Conservation (phyloP, 2,329 filamentous ascomycete species). For the Hyphodiscus sp. region DNA sequence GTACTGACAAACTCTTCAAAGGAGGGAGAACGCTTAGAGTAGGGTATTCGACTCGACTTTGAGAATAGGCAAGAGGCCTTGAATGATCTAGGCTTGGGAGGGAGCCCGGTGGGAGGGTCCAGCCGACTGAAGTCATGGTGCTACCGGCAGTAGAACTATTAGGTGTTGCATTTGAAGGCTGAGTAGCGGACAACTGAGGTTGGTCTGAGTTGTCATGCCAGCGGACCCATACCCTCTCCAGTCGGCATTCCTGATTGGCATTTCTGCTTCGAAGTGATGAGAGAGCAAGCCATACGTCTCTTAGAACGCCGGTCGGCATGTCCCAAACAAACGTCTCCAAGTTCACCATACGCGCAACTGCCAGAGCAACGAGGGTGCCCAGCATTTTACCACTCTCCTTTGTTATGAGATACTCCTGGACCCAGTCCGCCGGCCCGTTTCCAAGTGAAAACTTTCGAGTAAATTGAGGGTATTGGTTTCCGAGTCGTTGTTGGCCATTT, state of each 20-base stretch:
- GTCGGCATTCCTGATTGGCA: slow-evolving; percentile 54
- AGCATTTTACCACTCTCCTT: slow-evolving; percentile 86
- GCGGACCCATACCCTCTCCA: slow-evolving; percentile 72
- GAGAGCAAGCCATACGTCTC: slow-evolving; percentile 75
- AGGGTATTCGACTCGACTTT: slow-evolving; percentile 64
- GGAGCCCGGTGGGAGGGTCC: slow-evolving; percentile 27
- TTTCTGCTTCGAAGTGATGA: slow-evolving; percentile 56
- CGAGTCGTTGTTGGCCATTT: slow-evolving; percentile 41
- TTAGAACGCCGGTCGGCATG: slow-evolving; percentile 77
- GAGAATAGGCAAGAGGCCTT: slow-evolving; percentile 37
- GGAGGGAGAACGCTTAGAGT: slow-evolving; percentile 73
- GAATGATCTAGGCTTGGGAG: slow-evolving; percentile 15
- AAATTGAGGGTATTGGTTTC: slow-evolving; percentile 72
- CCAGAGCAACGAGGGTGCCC: slow-evolving; percentile 72
- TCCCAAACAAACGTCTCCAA: slow-evolving; percentile 82
- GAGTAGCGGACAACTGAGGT: slow-evolving; percentile 20
- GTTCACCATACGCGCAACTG: slow-evolving; percentile 74
- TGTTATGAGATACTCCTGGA: slow-evolving; percentile 72
- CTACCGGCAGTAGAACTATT: slow-evolving; percentile 29
- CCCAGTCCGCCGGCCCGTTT: slow-evolving; percentile 74
- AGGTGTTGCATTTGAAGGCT: slow-evolving; percentile 14
- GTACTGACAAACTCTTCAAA: slow-evolving; percentile 66
- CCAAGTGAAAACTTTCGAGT: slow-evolving; percentile 77
- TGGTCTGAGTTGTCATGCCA: slow-evolving; percentile 65
- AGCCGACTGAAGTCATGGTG: slow-evolving; percentile 37